Base-by-base conservation (phyloP, 208 protist genomes). In the Trypanosoma mega region DNA sequence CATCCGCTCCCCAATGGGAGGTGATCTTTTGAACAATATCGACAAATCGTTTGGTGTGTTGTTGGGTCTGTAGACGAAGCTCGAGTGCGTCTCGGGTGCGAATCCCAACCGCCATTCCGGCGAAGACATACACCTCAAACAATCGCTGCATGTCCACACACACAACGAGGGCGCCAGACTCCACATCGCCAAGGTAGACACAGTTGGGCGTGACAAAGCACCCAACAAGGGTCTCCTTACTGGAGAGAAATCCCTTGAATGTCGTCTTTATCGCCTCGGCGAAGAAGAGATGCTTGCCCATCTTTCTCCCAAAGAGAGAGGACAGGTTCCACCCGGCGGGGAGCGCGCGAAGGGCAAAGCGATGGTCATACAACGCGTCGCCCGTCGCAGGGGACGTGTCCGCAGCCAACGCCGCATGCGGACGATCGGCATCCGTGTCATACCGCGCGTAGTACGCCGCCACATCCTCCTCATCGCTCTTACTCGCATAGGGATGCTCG, bases 201-300 rank as follows among this genome's bases (percentile, higher is more conserved):
- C 63, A 63, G 44, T 69, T 69, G 27, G 54, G 54, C 6, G 63
- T 69, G 1, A 69, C 53, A 51, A 69, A 69, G 37, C 63, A 69
- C 4, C 23, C 63, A 36, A 69, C 56, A 3, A 57, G 4, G 0
- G 49, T 8, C 16, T 69, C 52, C 18, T 69, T 69, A 26, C 39
- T 46, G 1, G 21, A 59, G 1, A 69, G 16, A 62, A 69, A 69
- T 12, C 53, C 63, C 16, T 69, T 61, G 44, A 69, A 69, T n/a
- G 23, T 24, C 14, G 55, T 56, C 29, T 27, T 69, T 7, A 62
- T 20, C 12, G 31, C 45, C 39, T 62, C 63, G 23, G 55, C 45
- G 44, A 69, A 69, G 30, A 69, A 69, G 8, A 69, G 36, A 2
- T 45, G 23, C 21, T 43, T 36, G 3, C 60, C 60, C 26, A 67